phyloP scores from a whole-genome alignment of 495 filamentous ascomycete genomes.

The Penicillium nucicola region DNA sequence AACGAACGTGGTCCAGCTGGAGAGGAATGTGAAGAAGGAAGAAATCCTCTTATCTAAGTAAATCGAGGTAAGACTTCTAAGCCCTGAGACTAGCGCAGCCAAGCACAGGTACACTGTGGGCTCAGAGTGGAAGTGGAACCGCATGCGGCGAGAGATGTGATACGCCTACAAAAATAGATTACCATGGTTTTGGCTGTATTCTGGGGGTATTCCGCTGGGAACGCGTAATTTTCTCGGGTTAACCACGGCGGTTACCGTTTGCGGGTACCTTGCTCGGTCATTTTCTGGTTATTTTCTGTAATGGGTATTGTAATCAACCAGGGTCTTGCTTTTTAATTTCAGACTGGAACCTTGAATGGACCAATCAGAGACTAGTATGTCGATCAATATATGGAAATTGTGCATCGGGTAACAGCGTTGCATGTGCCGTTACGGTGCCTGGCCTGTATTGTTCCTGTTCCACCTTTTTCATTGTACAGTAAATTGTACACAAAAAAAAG shows the following conservation, averaged over 20 bases:
- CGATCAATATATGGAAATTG: background rate
- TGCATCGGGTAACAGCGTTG: background rate
- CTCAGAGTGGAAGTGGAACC: background rate
- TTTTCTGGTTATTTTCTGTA: background rate
- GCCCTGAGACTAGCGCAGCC: slow-evolving; percentile 6
- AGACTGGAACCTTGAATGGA: background rate
- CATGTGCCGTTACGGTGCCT: background rate
- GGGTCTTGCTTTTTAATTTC: background rate
- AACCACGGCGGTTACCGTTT: background rate
- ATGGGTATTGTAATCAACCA: background rate
- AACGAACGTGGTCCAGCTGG: slow-evolving; percentile 18
- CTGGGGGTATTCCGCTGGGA: no score
- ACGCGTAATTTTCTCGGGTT: no score
- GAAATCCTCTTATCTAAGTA: background rate
- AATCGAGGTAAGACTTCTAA: background rate
- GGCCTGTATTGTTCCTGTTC: background rate
- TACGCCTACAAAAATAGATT: slow-evolving; percentile 1
- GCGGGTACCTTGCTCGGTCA: background rate
- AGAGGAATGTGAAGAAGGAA: background rate
- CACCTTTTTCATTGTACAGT: background rate
- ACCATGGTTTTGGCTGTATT: background rate
- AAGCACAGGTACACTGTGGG: background rate
- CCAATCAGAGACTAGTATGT: background rate
- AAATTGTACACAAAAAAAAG: no score
- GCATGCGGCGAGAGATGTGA: background rate